A percentile compares a stretch with the other conserved stretches of the same genome.
Conservation (phyloP, 148 eudicot species). For the Vaccinium darrowii region DNA sequence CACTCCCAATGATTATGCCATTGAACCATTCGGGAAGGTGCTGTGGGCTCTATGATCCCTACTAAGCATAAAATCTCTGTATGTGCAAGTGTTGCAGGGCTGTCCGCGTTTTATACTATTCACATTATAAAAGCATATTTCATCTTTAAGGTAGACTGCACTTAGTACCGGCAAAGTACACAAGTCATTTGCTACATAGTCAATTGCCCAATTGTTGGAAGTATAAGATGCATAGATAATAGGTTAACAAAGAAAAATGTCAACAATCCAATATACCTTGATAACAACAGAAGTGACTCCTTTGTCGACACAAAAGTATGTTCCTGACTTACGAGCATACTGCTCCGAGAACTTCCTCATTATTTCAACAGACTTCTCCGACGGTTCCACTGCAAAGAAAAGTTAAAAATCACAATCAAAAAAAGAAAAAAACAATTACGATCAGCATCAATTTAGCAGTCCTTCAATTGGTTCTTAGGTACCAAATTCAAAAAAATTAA, state of each 20-base stretch:
- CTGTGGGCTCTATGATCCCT: background rate
- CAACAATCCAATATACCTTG: slow-evolving; percentile 48
- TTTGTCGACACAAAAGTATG: slow-evolving; percentile 83
- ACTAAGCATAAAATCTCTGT: background rate
- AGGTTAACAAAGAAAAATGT: too few relatives aligned
- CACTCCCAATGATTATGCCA: background rate
- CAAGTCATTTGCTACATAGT: too few relatives aligned
- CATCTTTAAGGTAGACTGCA: background rate
- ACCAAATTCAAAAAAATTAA: background rate
- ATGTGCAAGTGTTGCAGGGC: background rate
- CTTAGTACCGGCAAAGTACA: background rate
- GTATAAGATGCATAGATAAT: background rate
- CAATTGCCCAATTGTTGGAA: background rate
- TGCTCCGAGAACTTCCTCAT: slow-evolving; percentile 98
- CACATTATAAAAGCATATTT: too few relatives aligned
- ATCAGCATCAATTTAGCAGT: too few relatives aligned
- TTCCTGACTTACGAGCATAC: slow-evolving; percentile 79
- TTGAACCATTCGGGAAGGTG: background rate
- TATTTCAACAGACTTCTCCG: slow-evolving; percentile 79
- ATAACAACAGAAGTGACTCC: slow-evolving; percentile 94
- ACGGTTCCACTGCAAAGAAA: slow-evolving; percentile 57
- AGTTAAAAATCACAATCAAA: background rate
- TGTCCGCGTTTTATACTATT: background rate
- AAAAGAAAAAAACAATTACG: background rate
- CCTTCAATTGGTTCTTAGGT: too few relatives aligned